Base-by-base conservation (phyloP, 2,329 filamentous ascomycete genomes). In the Monilinia laxa region DNA sequence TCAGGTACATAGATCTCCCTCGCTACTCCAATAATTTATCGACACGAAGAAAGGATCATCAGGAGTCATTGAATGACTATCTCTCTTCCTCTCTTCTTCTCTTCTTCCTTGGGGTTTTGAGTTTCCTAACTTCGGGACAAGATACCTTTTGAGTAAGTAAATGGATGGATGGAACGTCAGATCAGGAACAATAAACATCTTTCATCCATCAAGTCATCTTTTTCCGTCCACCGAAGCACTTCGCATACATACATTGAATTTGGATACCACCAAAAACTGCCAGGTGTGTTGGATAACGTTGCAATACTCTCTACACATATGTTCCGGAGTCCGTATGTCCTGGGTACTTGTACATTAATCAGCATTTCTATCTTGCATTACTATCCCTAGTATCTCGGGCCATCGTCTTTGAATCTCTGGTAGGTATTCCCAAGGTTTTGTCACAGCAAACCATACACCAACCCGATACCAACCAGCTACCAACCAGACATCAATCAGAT, bases 201-300 rank as follows among this genome's bases (percentile, higher is more conserved):
- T 58, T 58, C 56, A 47, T 31, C 40, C 56, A 47, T 35, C 56
- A 47, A 47, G 47, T 59, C 40, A 59, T 6, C 40, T 31, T n/a
- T 59, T 35, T 35, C 31, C 31, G 31, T 35, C 4, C 31, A 35
- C 31, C 31, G 31, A 35, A 35, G 31, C 31, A 35, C 31, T 6
- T 35, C 31, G 31, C 31, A 35, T 35, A 35, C 31, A 45, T 18
- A 45, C 38, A 45, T 23, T 31, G 7, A 16, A 3, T 31, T 20
- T 31, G 16, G 20, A 45, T 28, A 28, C 20, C 40, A 9, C 23
- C 23, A 45, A 28, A 47, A 59, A 11, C 56, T 47, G 40, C 18
- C 25, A 42, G 40, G 25, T 31, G 25, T n/a, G 28, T 47, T 31
- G 56, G n/a, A 58, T 47, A n/a, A 20, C 56, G 56, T 47, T 58